Base-by-base conservation (phyloP, 2,329 filamentous ascomycete genomes). In the Cladosporium cucumerinum region DNA sequence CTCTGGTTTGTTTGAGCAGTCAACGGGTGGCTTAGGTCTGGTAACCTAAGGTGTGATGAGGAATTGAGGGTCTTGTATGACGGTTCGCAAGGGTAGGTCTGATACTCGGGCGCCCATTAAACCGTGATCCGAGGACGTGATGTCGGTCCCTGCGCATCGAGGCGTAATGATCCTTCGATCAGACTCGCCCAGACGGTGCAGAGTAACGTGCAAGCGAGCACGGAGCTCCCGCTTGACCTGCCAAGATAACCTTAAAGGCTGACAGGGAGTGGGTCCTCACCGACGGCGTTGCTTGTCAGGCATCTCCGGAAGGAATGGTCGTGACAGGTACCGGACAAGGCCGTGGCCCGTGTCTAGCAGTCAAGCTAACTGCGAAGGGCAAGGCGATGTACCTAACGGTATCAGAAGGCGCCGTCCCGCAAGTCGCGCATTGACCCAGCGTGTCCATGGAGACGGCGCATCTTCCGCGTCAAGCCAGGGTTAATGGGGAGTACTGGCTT, bases 81-180 rank as follows among this genome's bases (percentile, higher is more conserved):
- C 30, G 51, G 21, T 1, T n/a, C 23, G 25, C 6, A 0, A 52
- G 49, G 49, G 49, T 16, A 16, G 28, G 48, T 28, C 21, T 51
- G 48, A 28, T 23, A 16, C 48, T 21, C 39, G 39, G 39, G 23
- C 23, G 51, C 3, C 51, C 10, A 4, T 16, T 32, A 30, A 32
- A 7, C 4, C 11, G 51, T 18, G 55, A 46, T 46, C 34, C 58
- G 58, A 51, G n/a, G 43, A 32, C 25, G 36, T 39, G 57, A 48
- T 30, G 32, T 59, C n/a, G 57, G 36, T 54, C 51, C 34, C 36
- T 59, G 57, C 8, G 28, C 34, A 58, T 62, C 34, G 25, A 62
- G 25, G 30, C 55, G 34, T 62, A 62, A 55, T 62, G 60, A 62
- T 62, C 60, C 60, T 62, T 62, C 60, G 60, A 55, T 54, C 60